Evolutionary conservation across 495 filamentous ascomycete genomes (phyloP), one percentile per base, ranked within the genome.

Genomic region (Glonium stellatum): DNA sequence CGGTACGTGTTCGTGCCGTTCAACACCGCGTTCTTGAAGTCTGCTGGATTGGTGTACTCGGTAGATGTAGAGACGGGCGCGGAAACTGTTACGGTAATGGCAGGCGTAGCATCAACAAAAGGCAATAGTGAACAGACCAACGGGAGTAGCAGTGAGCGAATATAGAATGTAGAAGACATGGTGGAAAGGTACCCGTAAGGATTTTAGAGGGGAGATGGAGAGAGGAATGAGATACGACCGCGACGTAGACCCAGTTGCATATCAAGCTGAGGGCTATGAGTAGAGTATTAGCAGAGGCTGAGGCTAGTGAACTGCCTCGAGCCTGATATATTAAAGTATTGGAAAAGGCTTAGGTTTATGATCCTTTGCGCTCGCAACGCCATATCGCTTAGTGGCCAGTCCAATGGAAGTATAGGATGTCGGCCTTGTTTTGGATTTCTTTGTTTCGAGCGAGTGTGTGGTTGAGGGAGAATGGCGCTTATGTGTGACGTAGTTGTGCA

Each of bases 1-100:
- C 89, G 85, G 73, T 87, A 90, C 52, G 74, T 69, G 69, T 93
- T 92, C 42, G 80, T 87, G 67, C 75, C 77, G 67, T 82, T 80
- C 25, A 93, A 77, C 54, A 88, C 75, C 8, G 80, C 75, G 54
- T 78, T 71, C 52, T 79, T 69, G 75, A 90, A 88, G 13, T 67
- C 52, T 4, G 47, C 23, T 49, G 72, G 60, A 61, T 75, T 68
- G 0, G 77, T 79, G 67, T 84, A 90, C 34, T 72, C 63, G 5
- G 73, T 72, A 19, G 69, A 55, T 3, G 51, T 41, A 19, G 11
- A n/a, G 23, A 50, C 47, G 22, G 31, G 9, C 15, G 37, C 48
- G 4, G 35, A 21, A 19, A 31, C 46, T 12, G 35, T 37, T 19
- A 25, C 5, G 39, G 36, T 21, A 6, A 22, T 1, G 41, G 39